These are phyloP conservation scores for Ogataea zsoltii DNA, from an alignment of 805 yeast genomes.

Conservation along the genomic window DNA sequence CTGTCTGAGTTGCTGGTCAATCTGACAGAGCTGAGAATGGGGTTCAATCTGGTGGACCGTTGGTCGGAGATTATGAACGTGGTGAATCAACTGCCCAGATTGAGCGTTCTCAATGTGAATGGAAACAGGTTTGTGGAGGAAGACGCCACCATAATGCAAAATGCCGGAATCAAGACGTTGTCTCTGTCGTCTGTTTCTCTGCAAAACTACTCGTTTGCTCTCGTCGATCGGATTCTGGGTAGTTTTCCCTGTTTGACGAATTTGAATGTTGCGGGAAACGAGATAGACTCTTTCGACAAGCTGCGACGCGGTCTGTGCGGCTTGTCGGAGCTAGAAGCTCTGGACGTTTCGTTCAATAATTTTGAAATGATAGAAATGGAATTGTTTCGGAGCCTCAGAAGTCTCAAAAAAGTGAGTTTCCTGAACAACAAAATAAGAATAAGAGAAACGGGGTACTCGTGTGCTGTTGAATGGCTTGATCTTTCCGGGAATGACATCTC, in stretches of 20 bases:
- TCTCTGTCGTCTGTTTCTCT: conserved; percentile 22
- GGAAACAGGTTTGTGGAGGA: conserved; percentile 49
- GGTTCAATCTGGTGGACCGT: conserved; percentile 55
- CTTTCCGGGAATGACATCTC: conserved; percentile 50
- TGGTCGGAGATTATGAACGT: conserved; percentile 42
- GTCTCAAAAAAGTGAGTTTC: conserved; percentile 30
- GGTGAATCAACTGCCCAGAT: conserved; percentile 34
- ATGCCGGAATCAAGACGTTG: conserved; percentile 16
- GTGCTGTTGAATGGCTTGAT: conserved; percentile 40
- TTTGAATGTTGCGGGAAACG: conserved; percentile 35
- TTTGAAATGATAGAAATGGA: conserved; percentile 27
- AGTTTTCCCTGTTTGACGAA: conserved; percentile 20
- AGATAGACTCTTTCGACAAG: conserved; percentile 14
- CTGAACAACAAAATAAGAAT: conserved; percentile 38
- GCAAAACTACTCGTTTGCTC: background rate
- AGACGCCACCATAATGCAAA: conserved; percentile 1
- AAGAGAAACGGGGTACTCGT: background rate
- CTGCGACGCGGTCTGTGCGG: conserved; percentile 11
- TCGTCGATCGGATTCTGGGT: conserved; percentile 1
- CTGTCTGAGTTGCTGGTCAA: conserved; percentile 18
- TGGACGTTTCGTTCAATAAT: conserved; percentile 42
- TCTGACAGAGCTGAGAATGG: conserved; percentile 51
- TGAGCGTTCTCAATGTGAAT: conserved; percentile 50
- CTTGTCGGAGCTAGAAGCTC: conserved; percentile 1
- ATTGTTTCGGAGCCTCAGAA: conserved; percentile 19